These are phyloP conservation scores for Ascocoryne sarcoides DNA, from an alignment of 2,329 filamentous ascomycete genomes.

Conservation along the genomic window DNA sequence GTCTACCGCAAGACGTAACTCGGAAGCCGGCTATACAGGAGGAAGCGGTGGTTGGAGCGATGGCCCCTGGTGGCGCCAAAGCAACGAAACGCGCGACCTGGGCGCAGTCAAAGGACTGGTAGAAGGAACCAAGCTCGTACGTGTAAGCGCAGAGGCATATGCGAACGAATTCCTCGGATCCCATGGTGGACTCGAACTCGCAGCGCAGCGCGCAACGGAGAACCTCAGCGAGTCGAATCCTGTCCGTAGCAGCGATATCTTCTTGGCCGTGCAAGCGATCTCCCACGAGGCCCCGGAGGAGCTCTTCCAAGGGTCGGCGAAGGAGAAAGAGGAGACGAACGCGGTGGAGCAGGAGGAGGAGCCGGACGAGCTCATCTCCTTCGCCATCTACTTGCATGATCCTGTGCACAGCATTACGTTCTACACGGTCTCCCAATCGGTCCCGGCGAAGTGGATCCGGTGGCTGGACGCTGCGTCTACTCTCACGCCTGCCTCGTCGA, in stretches of 20 bases:
- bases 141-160: slow-evolving; percentile 83
- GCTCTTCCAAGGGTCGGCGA: slow-evolving; percentile 56
- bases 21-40: slow-evolving; percentile 49
- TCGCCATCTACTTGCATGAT: slow-evolving; percentile 75
- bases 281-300: slow-evolving; percentile 52
- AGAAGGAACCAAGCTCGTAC: slow-evolving; percentile 85
- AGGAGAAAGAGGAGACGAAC: slow-evolving; percentile 45
- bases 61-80: slow-evolving; percentile 90
- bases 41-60: slow-evolving; percentile 71
- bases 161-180: slow-evolving; percentile 74
- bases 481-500: slow-evolving; percentile 38
- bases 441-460: slow-evolving; percentile 77
- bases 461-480: slow-evolving; percentile 78
- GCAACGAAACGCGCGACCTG: slow-evolving; percentile 61
- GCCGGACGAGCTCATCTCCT: slow-evolving; percentile 55
- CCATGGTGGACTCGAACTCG: slow-evolving; percentile 70
- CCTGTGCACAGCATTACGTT: slow-evolving; percentile 89
- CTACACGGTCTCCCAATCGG: slow-evolving; percentile 68
- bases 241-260: slow-evolving; percentile 86
- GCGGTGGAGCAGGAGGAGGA: slow-evolving; percentile 43
- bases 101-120: slow-evolving; percentile 70
- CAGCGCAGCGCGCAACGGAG: slow-evolving; percentile 71
- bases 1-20: slow-evolving; percentile 58
- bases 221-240: slow-evolving; percentile 77
- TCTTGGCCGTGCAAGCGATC: slow-evolving; percentile 89